Conservation (phyloP, 352 stramenopile genomes). For the Thalassiosira livingstoniorum region DNA sequence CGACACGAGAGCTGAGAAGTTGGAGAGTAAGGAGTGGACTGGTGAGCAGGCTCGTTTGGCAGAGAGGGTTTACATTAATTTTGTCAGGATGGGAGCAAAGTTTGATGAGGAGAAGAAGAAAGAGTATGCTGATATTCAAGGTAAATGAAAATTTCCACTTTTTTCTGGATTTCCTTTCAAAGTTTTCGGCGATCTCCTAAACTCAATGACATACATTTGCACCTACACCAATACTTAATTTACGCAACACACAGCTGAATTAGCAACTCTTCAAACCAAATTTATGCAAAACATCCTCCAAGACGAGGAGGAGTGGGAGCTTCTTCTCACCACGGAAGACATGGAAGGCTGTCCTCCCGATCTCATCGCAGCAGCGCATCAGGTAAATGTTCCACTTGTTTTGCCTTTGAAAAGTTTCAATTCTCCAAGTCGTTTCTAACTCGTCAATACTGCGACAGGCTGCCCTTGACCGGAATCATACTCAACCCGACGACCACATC, state of each 20-base stretch:
- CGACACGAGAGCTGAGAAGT: conserved; percentile 53
- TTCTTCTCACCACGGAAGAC: conserved; percentile 77
- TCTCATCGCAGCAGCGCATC: conserved; percentile 75
- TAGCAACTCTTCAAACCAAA: conserved; percentile 77
- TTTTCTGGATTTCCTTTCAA: neutral
- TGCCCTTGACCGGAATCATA: conserved; percentile 70
- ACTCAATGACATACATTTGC: neutral
- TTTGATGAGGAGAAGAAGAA: conserved; percentile 68
- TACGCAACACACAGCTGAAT: conserved; percentile 46
- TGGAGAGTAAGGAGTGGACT: conserved; percentile 54
- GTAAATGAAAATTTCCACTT: conserved; percentile 18
- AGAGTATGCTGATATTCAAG: conserved; percentile 77
- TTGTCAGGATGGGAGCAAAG: conserved; percentile 72
- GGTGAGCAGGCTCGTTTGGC: conserved; percentile 73
- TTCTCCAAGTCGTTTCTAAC: too few species aligned
- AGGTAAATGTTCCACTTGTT: too few species aligned
- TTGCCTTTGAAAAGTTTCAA: too few species aligned
- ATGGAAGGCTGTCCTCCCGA: conserved; percentile 78
- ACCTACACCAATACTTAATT: neutral
- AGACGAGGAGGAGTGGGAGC: conserved; percentile 82
- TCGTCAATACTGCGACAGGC: too few species aligned
- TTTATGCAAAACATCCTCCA: conserved; percentile 86
- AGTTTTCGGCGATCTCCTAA: neutral
- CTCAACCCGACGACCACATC: conserved; percentile 60
- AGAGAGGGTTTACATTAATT: conserved; percentile 81